Evolutionary conservation across 345 rosid species (phyloP), one percentile per base, ranked within the genome.

Genomic region (Eucalyptus grandis): DNA sequence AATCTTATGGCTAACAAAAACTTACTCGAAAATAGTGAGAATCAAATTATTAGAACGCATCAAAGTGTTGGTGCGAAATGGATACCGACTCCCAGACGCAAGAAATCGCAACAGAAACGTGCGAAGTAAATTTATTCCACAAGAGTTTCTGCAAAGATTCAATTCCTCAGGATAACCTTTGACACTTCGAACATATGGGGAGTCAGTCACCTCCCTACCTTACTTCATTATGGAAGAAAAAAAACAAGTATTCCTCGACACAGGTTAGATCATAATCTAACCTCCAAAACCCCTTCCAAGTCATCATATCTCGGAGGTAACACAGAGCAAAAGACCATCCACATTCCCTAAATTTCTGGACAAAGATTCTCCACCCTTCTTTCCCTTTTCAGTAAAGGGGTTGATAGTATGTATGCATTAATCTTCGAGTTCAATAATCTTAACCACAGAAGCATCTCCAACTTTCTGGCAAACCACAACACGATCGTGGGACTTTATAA

Each of bases 401-500:
- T 72, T 37, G 8, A 37, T 72, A 72, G 60, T 89, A 44, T 16
- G 60, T 89, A 44, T 16, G 12, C 43, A 72, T 90, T 56, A 90
- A 22, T 90, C 91, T 88, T 90, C 91, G 9, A 90, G 91, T 82
- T 90, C 91, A 16, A 90, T 90, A 31, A 90, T 90, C 87, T 90
- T 90, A 49, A 90, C 91, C 27, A 90, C 91, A 15, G 90, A 90
- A 34, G 91, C 88, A 80, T 90, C 91, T 49, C 90, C 91, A 7
- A 90, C 90, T 81, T 90, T 90, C 88, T 88, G 91, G 62, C 90
- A 88, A 56, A 90, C 85, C 26, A 90, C 91, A 4, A 90, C 90
- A 49, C 91, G 88, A 56, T 90, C 91, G n/a, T 90, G 90, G 9
- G 90, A 81, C 90, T 90, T 88, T 58, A 90, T 88, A 49, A 88